phyloP scores from a whole-genome alignment of 108 stramenopile genomes.

The Fistulifera pelliculosa region DNA sequence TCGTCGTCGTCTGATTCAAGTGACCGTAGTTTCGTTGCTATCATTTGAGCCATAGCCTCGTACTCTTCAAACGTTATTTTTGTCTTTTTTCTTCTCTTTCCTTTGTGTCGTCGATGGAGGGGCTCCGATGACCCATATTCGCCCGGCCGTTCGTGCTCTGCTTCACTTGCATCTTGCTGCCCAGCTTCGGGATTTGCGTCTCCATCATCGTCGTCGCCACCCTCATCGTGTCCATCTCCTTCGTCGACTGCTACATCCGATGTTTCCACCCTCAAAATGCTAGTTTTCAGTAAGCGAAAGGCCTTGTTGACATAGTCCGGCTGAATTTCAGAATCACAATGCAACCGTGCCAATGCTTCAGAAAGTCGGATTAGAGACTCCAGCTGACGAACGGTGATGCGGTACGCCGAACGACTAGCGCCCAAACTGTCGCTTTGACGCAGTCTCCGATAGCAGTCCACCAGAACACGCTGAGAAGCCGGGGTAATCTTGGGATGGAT shows the following conservation, averaged over 20 bases:
- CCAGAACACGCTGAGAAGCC: slow-evolving; percentile 75
- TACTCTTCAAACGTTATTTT: slow-evolving; percentile 94
- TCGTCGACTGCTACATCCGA: slow-evolving; percentile 92
- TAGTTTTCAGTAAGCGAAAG: slow-evolving; percentile 86
- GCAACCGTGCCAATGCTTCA: slow-evolving; percentile 92
- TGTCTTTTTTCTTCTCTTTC: slow-evolving; percentile 73
- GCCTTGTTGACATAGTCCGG: slow-evolving; percentile 91
- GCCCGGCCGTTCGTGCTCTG: slow-evolving; percentile 23
- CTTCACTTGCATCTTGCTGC: slow-evolving; percentile 7
- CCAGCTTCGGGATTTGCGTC: slow-evolving; percentile 18
- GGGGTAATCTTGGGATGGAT: slow-evolving; percentile 82
- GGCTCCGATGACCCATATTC: slow-evolving; percentile 23
- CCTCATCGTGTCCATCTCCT: slow-evolving; percentile 63
- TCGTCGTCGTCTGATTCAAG: slow-evolving; percentile 57
- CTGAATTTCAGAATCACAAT: slow-evolving; percentile 81
- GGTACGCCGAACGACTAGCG: slow-evolving; percentile 88
- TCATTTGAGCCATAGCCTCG: slow-evolving; percentile 83
- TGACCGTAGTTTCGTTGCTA: slow-evolving; percentile 81
- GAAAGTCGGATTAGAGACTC: slow-evolving; percentile 96
- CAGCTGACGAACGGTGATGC: slow-evolving; percentile 98
- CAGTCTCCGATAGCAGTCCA: slow-evolving; percentile 95
- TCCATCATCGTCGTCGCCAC: slow-evolving; percentile 20
- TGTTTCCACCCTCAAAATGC: slow-evolving; percentile 96
- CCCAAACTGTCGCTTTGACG: slow-evolving; percentile 94
- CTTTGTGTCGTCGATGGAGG: slow-evolving; percentile 9